Evolutionary conservation across 345 rosid genomes (phyloP), one percentile per base, ranked within the genome.

Genomic region (Boechera retrofracta): DNA sequence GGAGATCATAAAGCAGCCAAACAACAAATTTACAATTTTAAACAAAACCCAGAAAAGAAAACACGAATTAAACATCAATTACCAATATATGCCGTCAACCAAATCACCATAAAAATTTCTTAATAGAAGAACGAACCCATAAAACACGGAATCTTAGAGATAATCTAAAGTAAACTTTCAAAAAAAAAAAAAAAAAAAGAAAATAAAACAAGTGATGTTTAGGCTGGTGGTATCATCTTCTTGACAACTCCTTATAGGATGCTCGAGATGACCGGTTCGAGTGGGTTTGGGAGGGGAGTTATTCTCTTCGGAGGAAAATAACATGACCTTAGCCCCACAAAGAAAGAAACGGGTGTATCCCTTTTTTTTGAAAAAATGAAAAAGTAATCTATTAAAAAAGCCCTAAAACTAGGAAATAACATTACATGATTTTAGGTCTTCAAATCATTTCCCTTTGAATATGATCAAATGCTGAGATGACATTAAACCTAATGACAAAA

Each of bases 341-440:
- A 21, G 24, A 21, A 21, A 21, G 24, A 21, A 21, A 21, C 24
- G 24, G 1, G 24, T 21, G 24, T 21, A 21, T 21, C 24, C 24
- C 24, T 1, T 21, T 21, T 18, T 18, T 21, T 21, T 21, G 1
- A 21, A 18, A 0, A 18, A 21, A 21, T 21, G 24, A 21, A 21
- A 21, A 21, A 21, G 1, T 21, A 21, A 60, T 21, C 24, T 21
- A 61, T 39, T 26, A 39, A 39, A 39, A 2, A 38, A 38, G 2
- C 42, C 84, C 82, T 72, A 81, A 69, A 75, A 74, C 38, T 66
- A 64, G 75, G 71, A 79, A 24, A 49, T 33, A 60, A 54, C 55
- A 64, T 76, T 69, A 74, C 89, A 75, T 87, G 84, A 86, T 88
- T 21, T 90, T 82, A 26, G 83, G 82, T 75, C 53, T 75, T 52